Evolutionary conservation across 371 early-diverging fungal species (phyloP).

Genomic region (Rhizopus stolonifer): DNA sequence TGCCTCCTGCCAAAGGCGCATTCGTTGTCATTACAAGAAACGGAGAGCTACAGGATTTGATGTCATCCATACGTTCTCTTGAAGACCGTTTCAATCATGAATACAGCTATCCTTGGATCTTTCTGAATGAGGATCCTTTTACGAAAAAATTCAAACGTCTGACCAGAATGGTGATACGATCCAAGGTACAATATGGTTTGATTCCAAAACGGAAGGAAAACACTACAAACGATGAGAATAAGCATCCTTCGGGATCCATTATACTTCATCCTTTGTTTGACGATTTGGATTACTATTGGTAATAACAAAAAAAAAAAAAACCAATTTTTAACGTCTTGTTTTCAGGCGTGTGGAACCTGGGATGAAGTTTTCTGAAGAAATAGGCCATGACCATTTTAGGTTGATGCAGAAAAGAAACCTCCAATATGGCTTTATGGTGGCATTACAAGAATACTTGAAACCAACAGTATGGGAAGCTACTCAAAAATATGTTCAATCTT

Average conservation of each 20-base stretch:
- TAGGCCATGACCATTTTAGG: conserved; percentile 88
- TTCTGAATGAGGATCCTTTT: conserved; percentile 83
- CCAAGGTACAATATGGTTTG: conserved; percentile 50
- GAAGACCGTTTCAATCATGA: conserved; percentile 83
- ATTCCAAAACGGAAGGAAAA: conserved; percentile 64
- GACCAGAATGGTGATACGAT: conserved; percentile 49
- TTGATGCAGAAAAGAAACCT: conserved; percentile 78
- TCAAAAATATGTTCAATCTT: conserved; percentile 54
- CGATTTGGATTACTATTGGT: conserved; percentile 93
- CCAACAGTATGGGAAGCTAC: conserved; percentile 80
- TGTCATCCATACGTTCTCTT: conserved; percentile 67
- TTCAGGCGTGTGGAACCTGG: conserved; percentile 92
- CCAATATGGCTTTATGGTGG: conserved; percentile 84
- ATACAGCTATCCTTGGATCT: conserved; percentile 89
- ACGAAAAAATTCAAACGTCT: conserved; percentile 72
- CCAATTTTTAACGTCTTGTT: too few relatives aligned
- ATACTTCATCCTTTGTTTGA: conserved; percentile 76
- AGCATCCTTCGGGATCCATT: conserved; percentile 85
- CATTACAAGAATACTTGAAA: conserved; percentile 69
- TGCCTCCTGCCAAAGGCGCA: conserved; percentile 49
- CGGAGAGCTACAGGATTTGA: conserved; percentile 69
- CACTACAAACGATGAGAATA: conserved; percentile 96
- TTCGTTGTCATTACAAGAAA: conserved; percentile 75
- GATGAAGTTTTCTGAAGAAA: conserved; percentile 81
- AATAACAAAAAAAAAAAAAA: conserved; percentile 4